Base-by-base conservation (phyloP, 2,329 filamentous ascomycete species). In the Macrophomina phaseolina region DNA sequence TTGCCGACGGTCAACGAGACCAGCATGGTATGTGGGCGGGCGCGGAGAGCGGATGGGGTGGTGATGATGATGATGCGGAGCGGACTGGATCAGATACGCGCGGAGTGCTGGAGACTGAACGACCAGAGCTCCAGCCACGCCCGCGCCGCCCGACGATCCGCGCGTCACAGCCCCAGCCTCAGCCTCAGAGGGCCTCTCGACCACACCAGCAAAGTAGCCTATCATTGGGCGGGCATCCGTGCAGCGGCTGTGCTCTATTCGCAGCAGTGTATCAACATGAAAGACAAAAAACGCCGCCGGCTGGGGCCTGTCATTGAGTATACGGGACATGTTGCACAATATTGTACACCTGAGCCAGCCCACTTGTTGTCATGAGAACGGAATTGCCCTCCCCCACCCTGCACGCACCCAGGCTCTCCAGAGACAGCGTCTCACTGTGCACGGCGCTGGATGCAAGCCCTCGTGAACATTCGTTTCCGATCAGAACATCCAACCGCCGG, bases 1-100 rank as follows among this genome's bases (percentile, higher is more conserved):
- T 99, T 99, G 85, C 95, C 95, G 81, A 99, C 95, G 61, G 94
- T 98, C 78, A 99, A 87, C 72, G 95, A 98, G 81, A 99, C 92
- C 76, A 98, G 87, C 95, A 99, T 98, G 16, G 49, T 46, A 51
- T 6, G 18, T 55, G 56, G 48, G 58, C 40, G 48, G 55, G 55
- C 42, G 64, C 18, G 56, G 46, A 30, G 4, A 11, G 64, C 55
- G 55, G 46, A 51, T 38, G 30, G 45, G 45, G 42, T 11, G 14
- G 65, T 38, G 56, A 23, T 63, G 65, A 62, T 67, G 49, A 62
- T 67, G 49, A 38, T 48, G 65, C 11, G 16, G 42, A 45, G 64
- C 51, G 46, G 53, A 30, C 23, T 65, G 64, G 42, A 16, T 7
- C 36, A 38, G 36, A 38, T 38, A 38, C 49, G 28, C 36, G 62